These are phyloP conservation scores for Hypoxylon subgilvum DNA, from an alignment of 495 filamentous ascomycete genomes.

Conservation along the genomic window DNA sequence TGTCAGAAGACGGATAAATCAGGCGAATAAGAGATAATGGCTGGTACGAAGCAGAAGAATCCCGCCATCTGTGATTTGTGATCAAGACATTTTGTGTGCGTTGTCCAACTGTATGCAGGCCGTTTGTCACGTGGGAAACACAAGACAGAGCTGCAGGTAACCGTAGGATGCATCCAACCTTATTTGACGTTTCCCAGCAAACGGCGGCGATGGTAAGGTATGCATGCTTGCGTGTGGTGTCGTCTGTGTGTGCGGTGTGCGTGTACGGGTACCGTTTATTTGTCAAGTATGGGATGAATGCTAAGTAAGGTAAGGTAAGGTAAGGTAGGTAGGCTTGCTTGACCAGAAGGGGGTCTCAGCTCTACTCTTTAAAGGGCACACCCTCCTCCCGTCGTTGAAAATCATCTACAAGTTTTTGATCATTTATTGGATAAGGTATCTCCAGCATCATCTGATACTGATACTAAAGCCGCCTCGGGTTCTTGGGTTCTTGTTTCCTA, in stretches of 20 bases:
- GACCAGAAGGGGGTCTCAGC: slow-evolving; percentile 2
- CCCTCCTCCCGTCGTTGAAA: background rate
- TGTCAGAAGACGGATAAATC: no score
- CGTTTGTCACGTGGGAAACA: slow-evolving; percentile 49
- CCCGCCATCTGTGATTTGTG: slow-evolving; percentile 14
- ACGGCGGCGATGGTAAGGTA: slow-evolving; percentile 36
- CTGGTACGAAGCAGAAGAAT: no score
- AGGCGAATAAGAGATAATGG: background rate
- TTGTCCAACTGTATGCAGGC: slow-evolving; percentile 28
- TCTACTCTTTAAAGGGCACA: slow-evolving; percentile 10
- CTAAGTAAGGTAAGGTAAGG: no score
- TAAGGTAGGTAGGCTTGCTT: slow-evolving; percentile 23
- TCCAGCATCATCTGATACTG: background rate
- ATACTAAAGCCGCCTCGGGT: slow-evolving; percentile 1
- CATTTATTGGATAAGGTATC: background rate
- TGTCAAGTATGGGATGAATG: no score
- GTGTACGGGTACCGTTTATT: slow-evolving; percentile 5
- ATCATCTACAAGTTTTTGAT: background rate
- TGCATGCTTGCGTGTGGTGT: slow-evolving; percentile 7
- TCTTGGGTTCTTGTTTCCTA: slow-evolving; percentile 11
- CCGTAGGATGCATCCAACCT: slow-evolving; percentile 40
- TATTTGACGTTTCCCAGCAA: slow-evolving; percentile 44
- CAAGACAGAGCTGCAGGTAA: slow-evolving; percentile 43
- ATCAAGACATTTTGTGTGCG: slow-evolving; percentile 23
- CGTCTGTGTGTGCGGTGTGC: slow-evolving; percentile 1